Conservation (phyloP, 257 asterid genomes). For the Solanum chmielewskii region DNA sequence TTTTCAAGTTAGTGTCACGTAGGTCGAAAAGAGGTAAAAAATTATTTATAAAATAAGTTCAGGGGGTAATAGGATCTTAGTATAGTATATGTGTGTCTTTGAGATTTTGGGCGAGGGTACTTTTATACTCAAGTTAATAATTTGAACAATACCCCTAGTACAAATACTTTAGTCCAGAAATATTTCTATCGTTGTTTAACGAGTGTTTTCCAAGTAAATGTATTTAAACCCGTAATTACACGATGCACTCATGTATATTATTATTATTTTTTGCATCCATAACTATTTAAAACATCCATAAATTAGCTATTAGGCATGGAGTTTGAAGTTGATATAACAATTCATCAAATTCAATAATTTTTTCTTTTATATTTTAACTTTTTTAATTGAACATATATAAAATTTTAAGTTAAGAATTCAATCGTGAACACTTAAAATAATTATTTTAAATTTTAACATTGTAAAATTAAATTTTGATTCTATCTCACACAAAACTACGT, state of each 20-base stretch:
- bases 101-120: too few species aligned
- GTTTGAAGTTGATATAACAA: background rate
- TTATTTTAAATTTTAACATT: too few species aligned
- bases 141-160: background rate
- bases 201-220: fast-evolving
- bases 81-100: too few species aligned
- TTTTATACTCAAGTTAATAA: too few species aligned
- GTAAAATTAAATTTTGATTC: too few species aligned
- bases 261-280: background rate
- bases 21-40: too few species aligned
- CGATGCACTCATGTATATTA: background rate
- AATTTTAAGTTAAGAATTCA: background rate
- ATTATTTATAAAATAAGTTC: too few species aligned
- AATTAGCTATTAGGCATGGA: background rate
- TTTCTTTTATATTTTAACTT: too few species aligned
- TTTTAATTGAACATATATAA: background rate
- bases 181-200: background rate
- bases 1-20: too few species aligned
- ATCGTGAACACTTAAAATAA: background rate
- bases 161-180: too few species aligned
- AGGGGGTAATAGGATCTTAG: too few species aligned
- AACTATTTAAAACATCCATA: background rate
- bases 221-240: too few species aligned
- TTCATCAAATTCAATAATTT: background rate
- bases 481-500: background rate